Percentiles rank a stretch among this genome's conserved stretches.
Conservation (phyloP, 306 rosid species). For the Cyclanthera cordifolia region DNA sequence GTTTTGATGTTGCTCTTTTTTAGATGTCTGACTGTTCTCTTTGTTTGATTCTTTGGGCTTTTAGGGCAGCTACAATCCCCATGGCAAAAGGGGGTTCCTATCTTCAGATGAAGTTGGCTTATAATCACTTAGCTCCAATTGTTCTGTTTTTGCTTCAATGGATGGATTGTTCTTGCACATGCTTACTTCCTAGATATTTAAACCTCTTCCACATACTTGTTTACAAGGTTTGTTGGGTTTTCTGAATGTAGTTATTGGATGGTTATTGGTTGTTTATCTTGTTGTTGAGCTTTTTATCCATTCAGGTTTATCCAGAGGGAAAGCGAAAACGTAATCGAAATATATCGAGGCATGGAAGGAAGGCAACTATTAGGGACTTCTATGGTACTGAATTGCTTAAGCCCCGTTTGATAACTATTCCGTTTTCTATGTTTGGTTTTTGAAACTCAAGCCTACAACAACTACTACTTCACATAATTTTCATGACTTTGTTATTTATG, state of each 20-base stretch:
- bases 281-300: constrained; percentile 7
- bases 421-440: no score
- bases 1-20: not conserved
- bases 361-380: constrained; percentile 74
- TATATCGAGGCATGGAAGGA: constrained; percentile 64
- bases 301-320: constrained; percentile 70
- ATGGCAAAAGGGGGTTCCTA: constrained; percentile 63
- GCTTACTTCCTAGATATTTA: constrained; percentile 65
- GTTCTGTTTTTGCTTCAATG: constrained; percentile 69
- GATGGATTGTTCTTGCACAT: constrained; percentile 83
- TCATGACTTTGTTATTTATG: no score
- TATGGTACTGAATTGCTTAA: constrained; percentile 46
- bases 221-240: constrained; percentile 50
- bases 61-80: constrained; percentile 93
- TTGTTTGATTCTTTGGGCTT: constrained; percentile 18
- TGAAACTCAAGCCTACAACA: no score
- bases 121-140: constrained; percentile 71
- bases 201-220: constrained; percentile 69
- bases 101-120: constrained; percentile 87
- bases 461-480: no score
- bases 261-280: not conserved
- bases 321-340: constrained; percentile 40
- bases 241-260: not conserved
- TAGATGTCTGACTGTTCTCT: constrained; percentile 17
- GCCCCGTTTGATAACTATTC: no score